Percentiles rank a stretch among this genome's conserved stretches.
These are phyloP conservation scores for Geum urbanum DNA, from an alignment of 306 rosid genomes.

Conservation along the genomic window DNA sequence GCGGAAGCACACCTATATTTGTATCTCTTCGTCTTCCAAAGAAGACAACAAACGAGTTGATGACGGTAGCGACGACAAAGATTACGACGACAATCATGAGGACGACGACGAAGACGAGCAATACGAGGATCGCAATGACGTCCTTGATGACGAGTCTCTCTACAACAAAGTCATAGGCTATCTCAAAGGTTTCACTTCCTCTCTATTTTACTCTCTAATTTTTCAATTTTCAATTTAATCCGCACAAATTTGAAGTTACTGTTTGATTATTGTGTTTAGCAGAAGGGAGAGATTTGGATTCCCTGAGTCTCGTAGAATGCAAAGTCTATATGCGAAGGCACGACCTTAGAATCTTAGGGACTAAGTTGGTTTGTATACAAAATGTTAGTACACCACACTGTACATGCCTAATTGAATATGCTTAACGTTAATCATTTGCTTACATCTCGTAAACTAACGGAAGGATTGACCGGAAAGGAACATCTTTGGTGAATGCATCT, in stretches of 20 bases:
- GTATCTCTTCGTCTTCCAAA: constrained; percentile 37
- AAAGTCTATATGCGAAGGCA: constrained; percentile 61
- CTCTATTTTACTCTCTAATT: not conserved
- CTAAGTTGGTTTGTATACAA: constrained; percentile 50
- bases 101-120: not conserved
- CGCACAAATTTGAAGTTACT: not conserved
- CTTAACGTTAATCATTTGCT: too few species aligned
- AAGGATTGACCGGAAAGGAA: too few species aligned
- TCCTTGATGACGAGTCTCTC: constrained; percentile 35
- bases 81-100: not conserved
- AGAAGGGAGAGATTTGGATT: constrained; percentile 45
- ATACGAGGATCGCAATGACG: constrained; percentile 17
- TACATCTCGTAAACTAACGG: too few species aligned
- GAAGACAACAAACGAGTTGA: constrained; percentile 7
- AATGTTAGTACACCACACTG: too few species aligned
- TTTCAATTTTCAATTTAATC: not conserved
- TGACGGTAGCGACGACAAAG: constrained; percentile 7
- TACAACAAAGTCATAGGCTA: constrained; percentile 38
- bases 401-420: too few species aligned
- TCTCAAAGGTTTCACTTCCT: constrained; percentile 41
- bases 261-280: not conserved
- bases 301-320: constrained; percentile 50
- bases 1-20: constrained; percentile 25
- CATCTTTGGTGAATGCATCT: too few species aligned
- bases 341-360: constrained; percentile 61